These are phyloP conservation scores for Fusarium robinianum DNA, from an alignment of 2,329 filamentous ascomycete species.

Conservation along the genomic window DNA sequence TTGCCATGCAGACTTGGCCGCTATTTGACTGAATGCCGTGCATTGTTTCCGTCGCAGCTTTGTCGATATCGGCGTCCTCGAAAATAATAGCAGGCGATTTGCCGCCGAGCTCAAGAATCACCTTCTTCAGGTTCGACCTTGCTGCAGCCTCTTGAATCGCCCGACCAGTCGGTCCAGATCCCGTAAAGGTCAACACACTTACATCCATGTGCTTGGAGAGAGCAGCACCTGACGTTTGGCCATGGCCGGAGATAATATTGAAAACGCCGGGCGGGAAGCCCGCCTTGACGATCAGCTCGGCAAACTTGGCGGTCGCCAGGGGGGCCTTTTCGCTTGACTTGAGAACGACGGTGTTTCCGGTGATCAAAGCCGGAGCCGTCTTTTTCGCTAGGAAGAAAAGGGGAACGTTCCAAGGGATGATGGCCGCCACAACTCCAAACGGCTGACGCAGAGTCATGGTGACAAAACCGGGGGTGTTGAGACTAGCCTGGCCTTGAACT, in stretches of 20 bases:
- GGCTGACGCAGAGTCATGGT: conserved; percentile 54
- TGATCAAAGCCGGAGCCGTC: conserved; percentile 19
- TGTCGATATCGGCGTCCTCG: conserved; percentile 50
- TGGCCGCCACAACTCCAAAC: conserved; percentile 57
- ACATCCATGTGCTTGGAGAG: conserved; percentile 70
- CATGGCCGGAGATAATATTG: conserved; percentile 74
- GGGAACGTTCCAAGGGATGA: conserved; percentile 63
- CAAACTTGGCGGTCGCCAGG: conserved; percentile 32
- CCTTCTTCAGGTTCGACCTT: conserved; percentile 65
- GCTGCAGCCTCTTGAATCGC: conserved; percentile 75
- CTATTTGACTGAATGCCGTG: conserved; percentile 55
- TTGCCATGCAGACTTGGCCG: conserved; percentile 65
- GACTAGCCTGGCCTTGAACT: conserved; percentile 50
- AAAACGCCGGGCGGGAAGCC: conserved; percentile 77
- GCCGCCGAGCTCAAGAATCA: conserved; percentile 70
- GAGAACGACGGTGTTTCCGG: conserved; percentile 27
- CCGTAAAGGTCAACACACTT: conserved; percentile 77
- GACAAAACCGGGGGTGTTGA: conserved; percentile 54
- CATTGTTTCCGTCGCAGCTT: conserved; percentile 52
- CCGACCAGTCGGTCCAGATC: conserved; percentile 70
- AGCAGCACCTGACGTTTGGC: conserved; percentile 66
- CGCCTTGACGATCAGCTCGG: conserved; percentile 67
- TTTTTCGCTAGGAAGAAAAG: conserved; percentile 53
- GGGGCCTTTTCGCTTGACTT: conserved; percentile 31
- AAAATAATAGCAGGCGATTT: conserved; percentile 69